Conservation (phyloP, 345 rosid species). For the Leavenworthia alabamica region DNA sequence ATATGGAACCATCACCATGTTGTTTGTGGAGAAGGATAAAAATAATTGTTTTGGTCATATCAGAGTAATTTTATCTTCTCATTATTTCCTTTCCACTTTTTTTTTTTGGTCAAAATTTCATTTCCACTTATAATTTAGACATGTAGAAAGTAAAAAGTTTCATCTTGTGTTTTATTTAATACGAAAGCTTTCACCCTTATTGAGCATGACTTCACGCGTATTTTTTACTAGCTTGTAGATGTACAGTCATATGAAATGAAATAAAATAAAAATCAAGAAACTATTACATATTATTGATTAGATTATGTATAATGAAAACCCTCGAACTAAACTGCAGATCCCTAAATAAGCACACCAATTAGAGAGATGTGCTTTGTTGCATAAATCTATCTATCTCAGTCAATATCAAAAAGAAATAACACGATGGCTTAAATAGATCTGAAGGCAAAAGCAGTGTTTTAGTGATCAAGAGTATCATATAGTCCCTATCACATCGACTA, state of each 20-base stretch:
- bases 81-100: background rate
- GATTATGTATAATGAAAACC: background rate
- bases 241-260: no score
- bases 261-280: background rate
- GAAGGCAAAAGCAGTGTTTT: background rate
- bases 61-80: background rate
- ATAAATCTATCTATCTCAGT: background rate
- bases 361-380: background rate
- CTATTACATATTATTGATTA: background rate
- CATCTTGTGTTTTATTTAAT: background rate
- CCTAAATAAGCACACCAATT: background rate
- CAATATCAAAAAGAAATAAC: background rate
- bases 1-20: background rate
- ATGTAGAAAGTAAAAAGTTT: constrained; percentile 1
- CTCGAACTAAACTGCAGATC: background rate
- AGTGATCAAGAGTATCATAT: background rate
- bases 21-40: background rate
- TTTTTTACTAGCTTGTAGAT: background rate
- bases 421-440: background rate
- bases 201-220: background rate
- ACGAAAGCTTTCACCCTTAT: background rate
- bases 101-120: background rate
- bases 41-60: background rate
- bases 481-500: background rate
- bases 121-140: background rate